A percentile compares a stretch with the other conserved stretches of the same genome.
Conservation (phyloP, 352 stramenopile genomes). For the Pythium rhizo-oryzae region DNA sequence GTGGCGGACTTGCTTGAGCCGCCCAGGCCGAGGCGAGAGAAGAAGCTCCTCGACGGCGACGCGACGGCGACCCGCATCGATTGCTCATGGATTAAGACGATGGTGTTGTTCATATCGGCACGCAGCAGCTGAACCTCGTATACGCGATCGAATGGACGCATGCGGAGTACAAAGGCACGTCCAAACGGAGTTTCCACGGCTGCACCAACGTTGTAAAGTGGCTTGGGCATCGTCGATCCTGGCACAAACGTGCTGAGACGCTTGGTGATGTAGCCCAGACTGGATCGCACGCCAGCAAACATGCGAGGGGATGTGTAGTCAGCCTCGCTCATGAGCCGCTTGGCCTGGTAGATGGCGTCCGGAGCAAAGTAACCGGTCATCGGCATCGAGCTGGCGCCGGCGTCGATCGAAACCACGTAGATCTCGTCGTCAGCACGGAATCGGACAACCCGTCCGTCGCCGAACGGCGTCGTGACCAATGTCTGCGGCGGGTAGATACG, state of each 20-base stretch:
- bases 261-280: constrained; percentile 81
- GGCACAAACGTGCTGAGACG: constrained; percentile 78
- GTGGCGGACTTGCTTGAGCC: constrained; percentile 28
- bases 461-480: constrained; percentile 79
- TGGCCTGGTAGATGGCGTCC: constrained; percentile 48
- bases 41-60: constrained; percentile 68
- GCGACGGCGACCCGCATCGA: constrained; percentile 48
- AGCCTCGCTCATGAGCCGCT: constrained; percentile 33
- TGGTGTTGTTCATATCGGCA: constrained; percentile 36
- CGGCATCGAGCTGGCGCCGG: constrained; percentile 42
- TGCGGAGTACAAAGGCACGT: constrained; percentile 62
- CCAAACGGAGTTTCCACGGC: constrained; percentile 81
- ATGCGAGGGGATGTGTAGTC: constrained; percentile 61
- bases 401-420: constrained; percentile 62
- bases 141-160: constrained; percentile 60
- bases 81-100: constrained; percentile 63
- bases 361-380: constrained; percentile 52
- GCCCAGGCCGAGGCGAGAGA: constrained; percentile 60
- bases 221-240: constrained; percentile 39
- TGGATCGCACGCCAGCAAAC: constrained; percentile 71
- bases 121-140: constrained; percentile 73
- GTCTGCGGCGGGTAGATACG: constrained; percentile 53
- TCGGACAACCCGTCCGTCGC: constrained; percentile 59
- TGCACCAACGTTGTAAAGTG: constrained; percentile 52
- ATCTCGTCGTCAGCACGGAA: constrained; percentile 73